Percentiles rank a stretch among this genome's conserved stretches.
Conservation (phyloP, 164 flowering plant genomes). For the Nymphaea thermarum region DNA sequence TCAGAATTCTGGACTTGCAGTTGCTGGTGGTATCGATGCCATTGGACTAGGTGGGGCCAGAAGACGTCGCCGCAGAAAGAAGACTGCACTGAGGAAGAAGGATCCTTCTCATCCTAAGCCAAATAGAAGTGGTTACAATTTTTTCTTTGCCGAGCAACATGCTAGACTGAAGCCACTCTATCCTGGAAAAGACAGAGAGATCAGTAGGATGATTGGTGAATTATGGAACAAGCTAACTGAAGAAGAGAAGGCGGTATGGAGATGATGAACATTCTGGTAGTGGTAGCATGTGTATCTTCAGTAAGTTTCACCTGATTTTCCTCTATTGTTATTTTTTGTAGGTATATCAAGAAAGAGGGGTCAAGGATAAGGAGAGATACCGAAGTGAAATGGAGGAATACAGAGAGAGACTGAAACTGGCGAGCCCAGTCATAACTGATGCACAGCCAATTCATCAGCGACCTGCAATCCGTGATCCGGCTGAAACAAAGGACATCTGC, state of each 20-base stretch:
- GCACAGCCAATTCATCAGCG: conserved; percentile 58
- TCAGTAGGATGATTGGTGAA: conserved; percentile 90
- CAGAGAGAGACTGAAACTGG: conserved; percentile 33
- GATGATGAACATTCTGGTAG: background rate
- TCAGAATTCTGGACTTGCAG: conserved; percentile 4
- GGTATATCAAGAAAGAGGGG: conserved; percentile 88
- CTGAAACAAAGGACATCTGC: conserved; percentile 19
- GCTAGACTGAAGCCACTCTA: conserved; percentile 74
- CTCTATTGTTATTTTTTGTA: conserved; percentile 8
- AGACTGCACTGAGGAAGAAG: conserved; percentile 68
- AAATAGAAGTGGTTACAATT: conserved; percentile 91
- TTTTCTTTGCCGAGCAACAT: conserved; percentile 95
- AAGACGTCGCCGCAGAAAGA: conserved; percentile 76
- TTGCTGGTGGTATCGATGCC: conserved; percentile 5
- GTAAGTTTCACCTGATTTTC: background rate
- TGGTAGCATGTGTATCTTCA: background rate
- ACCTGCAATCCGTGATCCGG: conserved; percentile 20
- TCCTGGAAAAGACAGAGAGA: conserved; percentile 85
- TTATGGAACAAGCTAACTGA: conserved; percentile 73
- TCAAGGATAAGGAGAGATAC: conserved; percentile 81
- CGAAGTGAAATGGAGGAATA: conserved; percentile 71
- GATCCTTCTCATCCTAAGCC: conserved; percentile 95
- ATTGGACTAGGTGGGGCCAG: conserved; percentile 12
- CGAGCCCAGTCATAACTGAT: conserved; percentile 33
- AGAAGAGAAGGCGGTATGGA: conserved; percentile 50